Evolutionary conservation across 352 stramenopile species (phyloP), one percentile per base, ranked within the genome.

Genomic region (Albugo candida): DNA sequence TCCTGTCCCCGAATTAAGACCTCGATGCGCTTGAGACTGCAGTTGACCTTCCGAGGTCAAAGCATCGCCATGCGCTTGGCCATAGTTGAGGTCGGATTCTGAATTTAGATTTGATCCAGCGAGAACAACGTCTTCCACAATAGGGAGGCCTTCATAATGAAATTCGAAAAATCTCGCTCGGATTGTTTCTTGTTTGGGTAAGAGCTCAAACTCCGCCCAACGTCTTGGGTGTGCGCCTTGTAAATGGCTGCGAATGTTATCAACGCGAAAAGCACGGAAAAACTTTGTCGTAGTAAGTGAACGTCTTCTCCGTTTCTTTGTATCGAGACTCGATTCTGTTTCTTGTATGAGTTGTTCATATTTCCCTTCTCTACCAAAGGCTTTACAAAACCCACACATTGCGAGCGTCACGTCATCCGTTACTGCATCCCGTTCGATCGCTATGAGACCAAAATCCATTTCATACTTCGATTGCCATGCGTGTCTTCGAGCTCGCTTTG

Each of bases 261-360:
- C 76, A 13, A 89, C 67, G 13, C 76, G 71, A 52, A 85, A 89
- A 4, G 76, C 64, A 24, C 76, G 76, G 53, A 89, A 89, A 55
- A 86, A 89, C 64, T 89, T 89, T 52, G 70, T 85, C 35, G 76
- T 89, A 37, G 76, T 89, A 21, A 85, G 58, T 45, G 73, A 85
- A 36, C 73, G 73, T 27, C 73, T 64, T 27, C 76, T 67, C 38
- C 75, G 59, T 59, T 85, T 85, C 61, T 89, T 85, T 21, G 51
- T 61, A 14, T 83, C 71, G 20, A 56, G 58, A 1, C 58, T 45
- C n/a, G 74, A 64, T n/a, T 70, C 63, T 12, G 81, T 70, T 21
- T 65, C 51, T 53, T 73, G 63, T 36, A 83, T 49, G 50, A 80
- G 58, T 60, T 82, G 70, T 67, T 64, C 5, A 50, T 77, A 81